Conservation (phyloP, 108 stramenopile genomes). For the Cyclotella choctawhatcheeana region DNA sequence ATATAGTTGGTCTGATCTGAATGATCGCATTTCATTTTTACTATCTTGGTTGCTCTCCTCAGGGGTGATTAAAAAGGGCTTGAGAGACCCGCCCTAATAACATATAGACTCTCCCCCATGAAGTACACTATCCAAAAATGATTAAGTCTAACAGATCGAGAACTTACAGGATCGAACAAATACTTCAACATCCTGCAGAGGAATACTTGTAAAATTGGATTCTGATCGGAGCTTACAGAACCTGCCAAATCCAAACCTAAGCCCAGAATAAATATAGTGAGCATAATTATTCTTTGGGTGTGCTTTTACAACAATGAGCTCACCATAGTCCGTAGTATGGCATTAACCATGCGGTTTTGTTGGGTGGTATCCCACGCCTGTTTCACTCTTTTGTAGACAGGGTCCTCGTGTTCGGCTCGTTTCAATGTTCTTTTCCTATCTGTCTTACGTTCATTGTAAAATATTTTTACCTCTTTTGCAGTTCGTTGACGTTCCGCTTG, state of each 20-base stretch:
- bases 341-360: conserved; percentile 67
- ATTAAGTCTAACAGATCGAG: not conserved
- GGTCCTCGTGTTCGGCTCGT: conserved; percentile 76
- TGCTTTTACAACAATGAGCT: too few species aligned
- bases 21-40: too few species aligned
- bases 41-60: too few species aligned
- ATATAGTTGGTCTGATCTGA: too few species aligned
- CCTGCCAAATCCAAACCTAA: conserved; percentile 83
- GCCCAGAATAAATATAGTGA: too few species aligned
- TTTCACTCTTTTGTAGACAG: conserved; percentile 74
- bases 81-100: too few species aligned
- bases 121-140: too few species aligned
- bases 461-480: conserved; percentile 50
- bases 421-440: conserved; percentile 65
- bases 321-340: conserved; percentile 68
- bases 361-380: conserved; percentile 88
- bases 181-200: conserved; percentile 84
- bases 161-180: conserved; percentile 67
- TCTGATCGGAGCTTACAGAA: conserved; percentile 82
- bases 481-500: conserved; percentile 35
- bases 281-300: too few species aligned
- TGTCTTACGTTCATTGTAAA: conserved; percentile 58
- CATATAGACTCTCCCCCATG: too few species aligned
- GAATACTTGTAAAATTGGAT: conserved; percentile 76
- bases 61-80: too few species aligned